Evolutionary conservation across 2,329 filamentous ascomycete genomes (phyloP).

Genomic region (Dothideomycetes sp.): DNA sequence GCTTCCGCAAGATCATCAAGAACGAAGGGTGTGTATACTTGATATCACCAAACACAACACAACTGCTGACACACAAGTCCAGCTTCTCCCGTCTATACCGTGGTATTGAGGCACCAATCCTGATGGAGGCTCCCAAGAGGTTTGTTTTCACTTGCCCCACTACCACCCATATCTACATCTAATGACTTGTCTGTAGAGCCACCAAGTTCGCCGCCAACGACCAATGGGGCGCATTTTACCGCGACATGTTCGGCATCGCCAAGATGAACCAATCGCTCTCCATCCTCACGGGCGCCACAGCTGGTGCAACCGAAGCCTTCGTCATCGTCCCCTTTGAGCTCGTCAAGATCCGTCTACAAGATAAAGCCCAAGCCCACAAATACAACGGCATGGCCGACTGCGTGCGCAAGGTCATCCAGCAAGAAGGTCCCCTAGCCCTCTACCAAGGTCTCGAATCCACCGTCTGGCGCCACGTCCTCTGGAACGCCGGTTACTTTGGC

Average conservation of each 20-base stretch:
- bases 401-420: slow-evolving; percentile 67
- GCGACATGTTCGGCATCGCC: slow-evolving; percentile 67
- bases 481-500: slow-evolving; percentile 96
- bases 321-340: slow-evolving; percentile 97
- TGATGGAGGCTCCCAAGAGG: slow-evolving; percentile 94
- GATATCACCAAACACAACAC: background rate
- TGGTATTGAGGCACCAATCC: slow-evolving; percentile 86
- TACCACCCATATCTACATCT: background rate
- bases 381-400: slow-evolving; percentile 76
- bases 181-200: slow-evolving; percentile 42
- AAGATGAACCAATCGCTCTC: slow-evolving; percentile 91
- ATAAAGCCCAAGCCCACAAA: slow-evolving; percentile 83
- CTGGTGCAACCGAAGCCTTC: slow-evolving; percentile 90
- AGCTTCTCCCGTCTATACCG: slow-evolving; percentile 87
- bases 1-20: slow-evolving; percentile 92
- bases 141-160: slow-evolving; percentile 14
- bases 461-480: slow-evolving; percentile 86
- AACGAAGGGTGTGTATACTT: slow-evolving; percentile 66
- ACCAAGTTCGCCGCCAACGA: slow-evolving; percentile 99
- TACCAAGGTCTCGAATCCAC: slow-evolving; percentile 97
- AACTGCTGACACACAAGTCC: slow-evolving; percentile 8
- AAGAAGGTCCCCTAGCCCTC: slow-evolving; percentile 75
- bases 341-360: slow-evolving; percentile 95
- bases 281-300: slow-evolving; percentile 84
- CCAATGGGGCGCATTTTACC: slow-evolving; percentile 93